These are phyloP conservation scores for Xylaria sp. DNA, from an alignment of 2,329 filamentous ascomycete species.

Conservation along the genomic window DNA sequence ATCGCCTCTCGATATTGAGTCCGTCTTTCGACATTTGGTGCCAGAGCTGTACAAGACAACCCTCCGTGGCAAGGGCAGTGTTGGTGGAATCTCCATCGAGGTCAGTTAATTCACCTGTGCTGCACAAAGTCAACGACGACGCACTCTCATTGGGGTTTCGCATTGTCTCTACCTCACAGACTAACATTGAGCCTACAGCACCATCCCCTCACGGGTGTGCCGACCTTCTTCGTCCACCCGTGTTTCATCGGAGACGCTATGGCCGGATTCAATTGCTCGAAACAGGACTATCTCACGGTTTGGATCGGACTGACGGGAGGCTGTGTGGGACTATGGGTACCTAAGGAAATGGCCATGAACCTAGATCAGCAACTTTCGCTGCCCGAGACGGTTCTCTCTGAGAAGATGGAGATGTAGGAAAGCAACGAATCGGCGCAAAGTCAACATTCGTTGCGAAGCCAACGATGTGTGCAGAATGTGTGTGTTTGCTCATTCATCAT, in stretches of 20 bases:
- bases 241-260: conserved; percentile 84
- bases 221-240: conserved; percentile 87
- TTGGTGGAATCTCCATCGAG: conserved; percentile 71
- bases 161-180: conserved; percentile 35
- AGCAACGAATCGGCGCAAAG: not conserved
- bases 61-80: conserved; percentile 56
- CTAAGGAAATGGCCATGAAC: conserved; percentile 56
- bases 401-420: too few relatives aligned
- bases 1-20: conserved; percentile 57
- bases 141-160: conserved; percentile 37
- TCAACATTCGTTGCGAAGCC: not conserved
- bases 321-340: conserved; percentile 72
- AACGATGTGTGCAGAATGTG: not conserved
- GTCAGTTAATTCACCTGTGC: conserved; percentile 48
- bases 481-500: conserved; percentile 16
- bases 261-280: conserved; percentile 55
- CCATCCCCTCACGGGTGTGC: conserved; percentile 73
- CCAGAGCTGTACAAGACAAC: conserved; percentile 58
- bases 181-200: conserved; percentile 49
- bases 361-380: conserved; percentile 4
- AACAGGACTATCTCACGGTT: conserved; percentile 70
- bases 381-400: not conserved
- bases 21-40: conserved; percentile 65
- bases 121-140: conserved; percentile 32
- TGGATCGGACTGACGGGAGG: conserved; percentile 87